Evolutionary conservation across 345 rosid genomes (phyloP).

Genomic region (Jatropha curcas): DNA sequence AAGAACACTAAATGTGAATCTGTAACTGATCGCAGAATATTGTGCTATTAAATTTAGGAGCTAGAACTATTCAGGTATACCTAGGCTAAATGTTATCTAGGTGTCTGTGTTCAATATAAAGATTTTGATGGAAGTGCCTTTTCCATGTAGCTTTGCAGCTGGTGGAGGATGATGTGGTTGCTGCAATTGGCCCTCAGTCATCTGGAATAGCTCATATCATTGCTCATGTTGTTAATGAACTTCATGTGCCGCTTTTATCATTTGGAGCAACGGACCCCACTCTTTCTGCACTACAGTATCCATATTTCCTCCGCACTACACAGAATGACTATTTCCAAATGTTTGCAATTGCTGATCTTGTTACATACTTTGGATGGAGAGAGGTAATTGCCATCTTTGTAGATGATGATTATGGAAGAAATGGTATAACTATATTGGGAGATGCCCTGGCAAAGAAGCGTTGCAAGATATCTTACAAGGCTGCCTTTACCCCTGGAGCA

Average conservation of each 20-base stretch:
- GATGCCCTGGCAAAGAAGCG: constrained; percentile 77
- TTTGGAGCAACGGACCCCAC: constrained; percentile 74
- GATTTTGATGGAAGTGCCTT: constrained; percentile 34
- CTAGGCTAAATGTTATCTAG: neutral
- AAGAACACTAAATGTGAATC: neutral
- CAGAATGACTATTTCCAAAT: constrained; percentile 73
- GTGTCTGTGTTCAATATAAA: constrained; percentile 7
- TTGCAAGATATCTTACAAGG: constrained; percentile 73
- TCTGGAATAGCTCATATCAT: constrained; percentile 87
- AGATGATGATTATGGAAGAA: constrained; percentile 91
- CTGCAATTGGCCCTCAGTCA: constrained; percentile 90
- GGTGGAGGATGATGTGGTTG: constrained; percentile 66
- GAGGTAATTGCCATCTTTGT: constrained; percentile 80
- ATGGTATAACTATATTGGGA: constrained; percentile 68
- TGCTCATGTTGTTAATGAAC: constrained; percentile 69
- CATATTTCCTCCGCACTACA: constrained; percentile 62
- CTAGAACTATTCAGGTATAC: neutral
- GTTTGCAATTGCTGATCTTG: constrained; percentile 77
- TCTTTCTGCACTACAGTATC: constrained; percentile 61
- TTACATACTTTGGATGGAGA: constrained; percentile 66
- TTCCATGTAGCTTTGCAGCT: constrained; percentile 82
- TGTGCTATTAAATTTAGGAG: neutral
- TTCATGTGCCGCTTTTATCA: constrained; percentile 65
- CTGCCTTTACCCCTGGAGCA: constrained; percentile 62
- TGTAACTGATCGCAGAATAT: neutral